Base-by-base conservation (phyloP, 257 asterid genomes). In the Solanum piurae region DNA sequence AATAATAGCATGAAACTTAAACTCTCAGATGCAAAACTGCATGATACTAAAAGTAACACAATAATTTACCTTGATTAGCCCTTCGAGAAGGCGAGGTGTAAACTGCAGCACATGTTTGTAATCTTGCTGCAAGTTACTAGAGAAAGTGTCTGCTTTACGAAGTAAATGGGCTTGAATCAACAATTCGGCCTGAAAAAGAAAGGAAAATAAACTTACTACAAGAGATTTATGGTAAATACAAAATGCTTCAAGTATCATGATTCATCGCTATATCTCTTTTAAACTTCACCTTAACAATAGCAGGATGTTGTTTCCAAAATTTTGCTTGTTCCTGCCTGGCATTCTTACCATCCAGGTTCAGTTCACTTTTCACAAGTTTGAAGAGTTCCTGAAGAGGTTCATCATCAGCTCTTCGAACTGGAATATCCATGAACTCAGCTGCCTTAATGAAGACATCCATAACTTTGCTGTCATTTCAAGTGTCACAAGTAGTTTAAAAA, bases 241-340 rank as follows among this genome's bases (percentile, higher is more conserved):
- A 71, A 86, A 58, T 44, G 71, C 36, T 75, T 38, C 75, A 85
- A 10, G 5, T 23, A 60, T 38, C 77, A 14, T 60, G 42, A 75
- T 13, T 37, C 60, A 13, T 34, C 31, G 87, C 9, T 25, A 66
- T 6, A 42, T 49, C 38, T 44, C 66, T 46, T 66, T n/a, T 66
- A 34, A 37, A 58, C 42, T 64, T 89, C 90, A 95, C 99, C 98
- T 95, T 97, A 89, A 94, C 91, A 87, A 91, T 89, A 44, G 96
- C 94, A 1, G 98, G 98, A 87, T 95, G 98, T 92, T 92, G 98
- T 92, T 95, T 95, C 98, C 98, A 97, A 89, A 94, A 97, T 89
- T 97, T 97, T 49, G 96, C 93, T 91, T 95, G 98, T 85, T 97
- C 99, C 89, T 92, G 96, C 74, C 89, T 95, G 25, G 88, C 89